Base-by-base conservation (phyloP, 2,329 filamentous ascomycete species). In the Venturia nashicola region DNA sequence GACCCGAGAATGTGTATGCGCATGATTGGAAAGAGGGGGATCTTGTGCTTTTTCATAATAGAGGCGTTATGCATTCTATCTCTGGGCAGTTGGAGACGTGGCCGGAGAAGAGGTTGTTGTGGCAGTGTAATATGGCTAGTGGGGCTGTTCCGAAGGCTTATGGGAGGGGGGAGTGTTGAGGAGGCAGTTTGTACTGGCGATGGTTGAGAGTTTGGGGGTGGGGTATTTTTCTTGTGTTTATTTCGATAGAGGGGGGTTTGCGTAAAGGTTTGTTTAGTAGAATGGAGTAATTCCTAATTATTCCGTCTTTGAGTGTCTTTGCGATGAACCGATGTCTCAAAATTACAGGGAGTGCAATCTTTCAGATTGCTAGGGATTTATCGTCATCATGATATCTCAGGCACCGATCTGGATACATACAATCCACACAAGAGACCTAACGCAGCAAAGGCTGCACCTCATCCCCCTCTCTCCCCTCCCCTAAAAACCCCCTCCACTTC, bases 51-150 rank as follows among this genome's bases (percentile, higher is more conserved):
- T 64, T 65, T n/a, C 65, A 65, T 64, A 74, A 74, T 63, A 66
- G 70, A 42, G 72, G 72, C 0, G 72, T 73, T 8, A 68, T 70
- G 69, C 72, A 74, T 62, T 70, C 67, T 44, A 73, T 74, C 57
- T 71, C 71, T 8, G 72, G 72, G 0, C 67, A 72, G 54, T 55
- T 71, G 34, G 64, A 18, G 5, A 8, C 2, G n/a, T 46, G 16
- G 11, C 20, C 20, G 3, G 59, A 42, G 4, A 61, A 43, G 59
- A 42, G 59, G 36, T 32, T 61, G 14, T 20, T 61, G 39, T 61
- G 59, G 59, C 59, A 61, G 40, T 61, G 59, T 43, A 61, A 61
- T 43, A 43, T 61, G 59, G 59, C 59, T 6, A 43, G 39, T 43
- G 59, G 59, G 20, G 59, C 59, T 61, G 3, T 42, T 42, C 34